These are phyloP conservation scores for Talaromyces ruber DNA, from an alignment of 495 filamentous ascomycete genomes.

Conservation along the genomic window DNA sequence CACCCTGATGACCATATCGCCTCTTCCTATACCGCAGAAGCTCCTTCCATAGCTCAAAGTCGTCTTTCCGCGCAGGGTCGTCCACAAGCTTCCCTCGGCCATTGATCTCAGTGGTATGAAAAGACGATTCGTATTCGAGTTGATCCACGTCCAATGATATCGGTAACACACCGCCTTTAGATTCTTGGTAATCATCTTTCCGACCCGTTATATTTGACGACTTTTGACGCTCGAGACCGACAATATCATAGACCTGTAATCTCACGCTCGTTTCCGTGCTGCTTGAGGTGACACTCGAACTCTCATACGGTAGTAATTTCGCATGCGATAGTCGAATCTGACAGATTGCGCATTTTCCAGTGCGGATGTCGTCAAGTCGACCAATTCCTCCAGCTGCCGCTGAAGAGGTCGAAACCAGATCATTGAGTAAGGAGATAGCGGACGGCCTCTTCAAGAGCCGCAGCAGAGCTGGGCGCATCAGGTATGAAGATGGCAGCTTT, in stretches of 20 bases:
- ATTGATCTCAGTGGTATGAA: conserved; percentile 8
- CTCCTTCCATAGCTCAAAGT: conserved; percentile 58
- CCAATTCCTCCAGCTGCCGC: conserved; percentile 25
- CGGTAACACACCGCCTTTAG: not conserved
- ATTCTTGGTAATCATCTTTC: not conserved
- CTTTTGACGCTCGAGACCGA: not conserved
- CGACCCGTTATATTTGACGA: not conserved
- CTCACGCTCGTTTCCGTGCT: not conserved
- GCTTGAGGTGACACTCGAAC: not conserved
- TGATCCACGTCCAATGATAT: conserved; percentile 18
- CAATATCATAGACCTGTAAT: conserved; percentile 8
- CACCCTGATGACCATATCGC: conserved; percentile 50
- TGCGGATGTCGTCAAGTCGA: conserved; percentile 20
- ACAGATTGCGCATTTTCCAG: conserved; percentile 22
- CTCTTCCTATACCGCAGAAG: conserved; percentile 53
- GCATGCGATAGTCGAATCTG: conserved; percentile 11
- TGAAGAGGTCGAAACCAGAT: conserved; percentile 24
- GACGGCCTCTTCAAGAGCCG: conserved; percentile 46
- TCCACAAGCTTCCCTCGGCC: conserved; percentile 45
- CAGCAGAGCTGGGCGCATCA: conserved; percentile 47
- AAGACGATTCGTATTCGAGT: conserved; percentile 45
- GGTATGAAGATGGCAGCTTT: conserved; percentile 11
- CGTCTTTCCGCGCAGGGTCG: conserved; percentile 29
- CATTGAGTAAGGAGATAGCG: conserved; percentile 39
- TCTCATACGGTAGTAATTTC: not conserved